Evolutionary conservation across 2,329 filamentous ascomycete genomes (phyloP), one percentile per base, ranked within the genome.

Genomic region (Endothia cerciana): DNA sequence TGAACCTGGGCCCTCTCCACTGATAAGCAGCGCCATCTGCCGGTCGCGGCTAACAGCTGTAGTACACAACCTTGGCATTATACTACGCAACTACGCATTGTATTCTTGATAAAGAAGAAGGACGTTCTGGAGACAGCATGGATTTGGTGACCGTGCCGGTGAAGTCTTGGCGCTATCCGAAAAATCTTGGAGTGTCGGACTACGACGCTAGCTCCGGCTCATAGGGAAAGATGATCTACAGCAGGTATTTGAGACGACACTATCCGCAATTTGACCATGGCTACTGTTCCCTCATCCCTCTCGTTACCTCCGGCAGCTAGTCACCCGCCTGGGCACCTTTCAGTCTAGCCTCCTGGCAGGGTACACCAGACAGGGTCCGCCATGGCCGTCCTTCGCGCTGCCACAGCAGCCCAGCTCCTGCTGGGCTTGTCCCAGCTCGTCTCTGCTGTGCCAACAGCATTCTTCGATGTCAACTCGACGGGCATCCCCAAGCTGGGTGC

Each of bases 401-500:
- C 57, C 25, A 33, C 49, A 19, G 63, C 63, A 61, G 60, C 36
- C 22, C 60, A 59, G 58, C 59, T 65, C 53, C 30, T 62, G 49
- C 55, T 65, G 33, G 76, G 74, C 13, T 62, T 77, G 5, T 71
- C 73, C 38, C 74, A 76, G 67, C 72, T 78, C 7, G 72, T 72
- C 7, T 73, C 73, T 62, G 77, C 74, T 0, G 68, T 77, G 33
- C 60, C 66, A 3, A 36, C 62, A 22, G 30, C 43, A 15, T 59
- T 58, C 30, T 36, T 63, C 30, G 72, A 45, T 25, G 41, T 49
- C 57, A 68, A 65, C 38, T 65, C 64, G 8, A 63, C 64, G 22
- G 43, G 59, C 22, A 25, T 55, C 38, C 65, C 64, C 38, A 76
- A 73, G 38, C 74, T 78, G 2, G 88, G 88, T 11, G 88, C 87